A percentile compares a stretch with the other conserved stretches of the same genome.
Conservation (phyloP, 192 early-diverging fungal genomes). For the Tieghemiomyces parasiticus region DNA sequence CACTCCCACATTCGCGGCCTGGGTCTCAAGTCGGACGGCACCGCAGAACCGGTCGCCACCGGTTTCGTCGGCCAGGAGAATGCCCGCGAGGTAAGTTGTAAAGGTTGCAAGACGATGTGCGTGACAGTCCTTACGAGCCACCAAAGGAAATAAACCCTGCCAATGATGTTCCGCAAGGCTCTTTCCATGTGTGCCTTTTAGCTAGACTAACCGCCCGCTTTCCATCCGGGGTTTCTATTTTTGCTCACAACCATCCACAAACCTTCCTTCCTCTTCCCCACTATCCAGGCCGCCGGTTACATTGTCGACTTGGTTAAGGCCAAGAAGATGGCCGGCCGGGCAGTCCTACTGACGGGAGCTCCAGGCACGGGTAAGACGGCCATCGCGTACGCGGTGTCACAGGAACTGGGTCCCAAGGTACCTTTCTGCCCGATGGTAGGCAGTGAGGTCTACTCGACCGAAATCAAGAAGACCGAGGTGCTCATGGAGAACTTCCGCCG, state of each 20-base stretch:
- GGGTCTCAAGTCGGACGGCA: constrained; percentile 75
- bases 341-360: constrained; percentile 85
- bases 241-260: too few species aligned
- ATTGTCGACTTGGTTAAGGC: constrained; percentile 87
- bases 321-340: constrained; percentile 96
- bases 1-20: constrained; percentile 98
- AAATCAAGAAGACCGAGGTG: constrained; percentile 99
- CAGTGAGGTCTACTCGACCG: constrained; percentile 91
- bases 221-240: too few species aligned
- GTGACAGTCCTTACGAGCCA: too few species aligned
- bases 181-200: too few species aligned
- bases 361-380: constrained; percentile 98
- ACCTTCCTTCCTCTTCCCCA: too few species aligned
- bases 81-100: constrained; percentile 65
- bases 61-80: constrained; percentile 97
- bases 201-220: too few species aligned
- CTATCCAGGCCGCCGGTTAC: constrained; percentile 75
- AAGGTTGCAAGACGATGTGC: background rate
- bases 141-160: too few species aligned
- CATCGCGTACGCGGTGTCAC: constrained; percentile 87
- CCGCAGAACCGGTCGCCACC: constrained; percentile 67
- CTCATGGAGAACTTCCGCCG: constrained; percentile 98
- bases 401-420: constrained; percentile 96
- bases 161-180: too few species aligned
- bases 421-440: constrained; percentile 99